Conservation (phyloP, 2,329 filamentous ascomycete genomes). For the Cryphonectria carpinicola region DNA sequence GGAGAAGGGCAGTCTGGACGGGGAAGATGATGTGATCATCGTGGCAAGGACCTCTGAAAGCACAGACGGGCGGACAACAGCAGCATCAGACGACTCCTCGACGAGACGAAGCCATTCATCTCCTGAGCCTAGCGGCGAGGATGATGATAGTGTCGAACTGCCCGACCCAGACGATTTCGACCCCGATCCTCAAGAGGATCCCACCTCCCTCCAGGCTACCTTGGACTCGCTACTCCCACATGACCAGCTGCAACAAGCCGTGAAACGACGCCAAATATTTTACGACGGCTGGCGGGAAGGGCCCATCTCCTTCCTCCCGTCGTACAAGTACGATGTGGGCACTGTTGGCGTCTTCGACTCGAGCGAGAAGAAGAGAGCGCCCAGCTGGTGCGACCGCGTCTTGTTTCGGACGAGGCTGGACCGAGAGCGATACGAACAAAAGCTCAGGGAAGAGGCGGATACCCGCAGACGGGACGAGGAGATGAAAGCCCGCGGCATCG, state of each 20-base stretch:
- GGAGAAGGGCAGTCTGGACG: conserved; percentile 43
- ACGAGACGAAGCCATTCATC: conserved; percentile 32
- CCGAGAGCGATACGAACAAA: conserved; percentile 66
- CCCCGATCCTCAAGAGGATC: conserved; percentile 74
- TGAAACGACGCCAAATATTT: conserved; percentile 77
- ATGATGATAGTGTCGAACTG: conserved; percentile 48
- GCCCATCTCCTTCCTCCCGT: conserved; percentile 83
- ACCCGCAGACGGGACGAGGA: conserved; percentile 77
- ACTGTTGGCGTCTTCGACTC: conserved; percentile 91
- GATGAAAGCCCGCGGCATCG: conserved; percentile 80
- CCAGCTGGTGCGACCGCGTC: conserved; percentile 97
- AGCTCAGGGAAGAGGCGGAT: conserved; percentile 65
- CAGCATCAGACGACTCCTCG: conserved; percentile 41
- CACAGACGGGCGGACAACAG: conserved; percentile 53
- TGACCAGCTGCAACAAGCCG: conserved; percentile 80
- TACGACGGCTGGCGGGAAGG: conserved; percentile 93
- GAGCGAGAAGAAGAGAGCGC: conserved; percentile 89
- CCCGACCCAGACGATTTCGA: conserved; percentile 69
- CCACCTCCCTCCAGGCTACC: conserved; percentile 85
- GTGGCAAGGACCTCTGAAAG: conserved; percentile 48
- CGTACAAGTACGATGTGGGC: conserved; percentile 98
- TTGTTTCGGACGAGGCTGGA: conserved; percentile 79
- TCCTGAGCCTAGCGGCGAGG: conserved; percentile 36
- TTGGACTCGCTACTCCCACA: conserved; percentile 85
- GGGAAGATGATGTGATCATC: conserved; percentile 57